Percentiles rank a stretch among this genome's conserved stretches.
Conservation (phyloP, 1,284 basidiomycete species). For the Cutaneotrichosporon curvatum region DNA sequence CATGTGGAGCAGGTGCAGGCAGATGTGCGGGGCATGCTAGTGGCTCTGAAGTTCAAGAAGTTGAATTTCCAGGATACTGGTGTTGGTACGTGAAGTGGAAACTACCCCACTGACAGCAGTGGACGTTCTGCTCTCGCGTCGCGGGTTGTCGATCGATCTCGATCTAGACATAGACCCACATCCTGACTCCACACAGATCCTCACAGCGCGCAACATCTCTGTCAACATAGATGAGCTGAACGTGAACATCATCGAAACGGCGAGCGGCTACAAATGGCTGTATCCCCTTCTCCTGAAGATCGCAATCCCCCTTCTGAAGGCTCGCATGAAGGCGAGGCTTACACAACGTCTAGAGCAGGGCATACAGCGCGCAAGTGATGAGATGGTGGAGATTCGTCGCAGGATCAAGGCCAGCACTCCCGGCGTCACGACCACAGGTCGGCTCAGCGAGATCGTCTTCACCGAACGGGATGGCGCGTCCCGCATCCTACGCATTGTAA, state of each 20-base stretch:
- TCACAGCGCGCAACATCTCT: slow-evolving; percentile 3
- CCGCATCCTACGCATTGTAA: background rate
- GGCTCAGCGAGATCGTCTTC: background rate
- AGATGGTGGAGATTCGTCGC: slow-evolving; percentile 3
- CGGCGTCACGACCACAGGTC: background rate
- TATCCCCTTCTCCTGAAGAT: slow-evolving; percentile 1
- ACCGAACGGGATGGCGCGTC: background rate
- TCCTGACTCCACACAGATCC: background rate
- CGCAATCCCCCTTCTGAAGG: slow-evolving; percentile 7
- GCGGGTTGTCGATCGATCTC: slow-evolving; percentile 4
- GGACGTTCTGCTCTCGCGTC: slow-evolving; percentile 9
- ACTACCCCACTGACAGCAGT: background rate
- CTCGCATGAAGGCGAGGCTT: background rate
- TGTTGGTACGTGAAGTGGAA: slow-evolving; percentile 2
- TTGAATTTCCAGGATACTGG: slow-evolving; percentile 6
- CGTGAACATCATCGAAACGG: background rate
- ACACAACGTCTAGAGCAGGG: background rate
- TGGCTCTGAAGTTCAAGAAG: slow-evolving; percentile 2
- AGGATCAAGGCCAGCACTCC: background rate
- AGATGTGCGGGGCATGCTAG: slow-evolving; percentile 6
- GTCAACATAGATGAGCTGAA: slow-evolving; percentile 10
- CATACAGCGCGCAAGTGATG: background rate
- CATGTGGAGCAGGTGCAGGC: slow-evolving; percentile 9
- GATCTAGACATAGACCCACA: slow-evolving; percentile 9
- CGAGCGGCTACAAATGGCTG: background rate